Base-by-base conservation (phyloP, 495 filamentous ascomycete species). In the Neurospora sp. region DNA sequence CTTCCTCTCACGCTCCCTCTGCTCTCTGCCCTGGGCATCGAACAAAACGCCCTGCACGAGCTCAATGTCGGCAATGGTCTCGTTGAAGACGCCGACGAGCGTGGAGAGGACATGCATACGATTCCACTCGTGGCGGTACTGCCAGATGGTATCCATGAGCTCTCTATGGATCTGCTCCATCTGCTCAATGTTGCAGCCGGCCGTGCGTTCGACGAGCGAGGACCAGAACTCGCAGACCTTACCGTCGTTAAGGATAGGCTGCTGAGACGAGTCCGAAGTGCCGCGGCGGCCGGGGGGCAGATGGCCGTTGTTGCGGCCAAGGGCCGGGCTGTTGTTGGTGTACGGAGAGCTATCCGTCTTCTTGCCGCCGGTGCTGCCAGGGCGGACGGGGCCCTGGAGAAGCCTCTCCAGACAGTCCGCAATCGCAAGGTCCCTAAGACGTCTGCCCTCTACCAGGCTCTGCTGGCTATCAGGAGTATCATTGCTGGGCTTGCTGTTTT, bases 111-210 rank as follows among this genome's bases (percentile, higher is more conserved):
- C 93, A 70, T 81, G 82, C 76, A 87, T 90, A 20, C 96, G 88
- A 81, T 98, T 93, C 87, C 90, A 94, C 76, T 96, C 90, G 70
- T 87, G 86, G 47, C 93, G 87, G 71, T 84, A 86, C 72, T 85
- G 87, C 96, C 96, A 99, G 16, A 98, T 84, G 53, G 88, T 87
- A 73, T 94, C 90, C 95, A 98, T 98, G 77, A 97, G 82, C 71
- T 88, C 89, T n/a, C 94, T 89, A 78, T 93, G 93, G 78, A 97
- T 89, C 80, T 97, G 94, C 83, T 98, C 95, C 39, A 99, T 85
- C 79, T 99, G 96, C 82, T 98, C 96, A 45, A 99, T 90, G 2
- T 89, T 91, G 82, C 89, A 94, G 0, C 94, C 94, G 53, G 90
- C 91, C 8, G 92, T 92, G 39, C 86, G 85, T 18, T 87, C 79